These are phyloP conservation scores for Pyrus pyrifolia DNA, from an alignment of 306 rosid genomes.

Conservation along the genomic window DNA sequence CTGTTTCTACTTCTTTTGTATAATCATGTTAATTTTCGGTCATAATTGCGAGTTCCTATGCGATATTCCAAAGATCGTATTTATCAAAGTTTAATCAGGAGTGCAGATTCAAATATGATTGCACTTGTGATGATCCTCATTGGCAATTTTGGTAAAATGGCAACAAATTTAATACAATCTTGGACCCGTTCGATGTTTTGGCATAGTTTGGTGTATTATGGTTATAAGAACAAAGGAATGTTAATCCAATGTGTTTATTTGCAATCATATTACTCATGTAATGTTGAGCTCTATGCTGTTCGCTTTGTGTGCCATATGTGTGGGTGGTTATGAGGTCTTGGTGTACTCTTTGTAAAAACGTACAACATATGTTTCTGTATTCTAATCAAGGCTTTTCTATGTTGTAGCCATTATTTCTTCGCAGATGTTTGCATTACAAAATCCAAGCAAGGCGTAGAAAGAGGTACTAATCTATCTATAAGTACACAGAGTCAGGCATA, in stretches of 20 bases:
- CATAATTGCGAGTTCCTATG: background rate
- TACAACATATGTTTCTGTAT: background rate
- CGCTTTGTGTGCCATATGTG: background rate
- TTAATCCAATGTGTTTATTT: background rate
- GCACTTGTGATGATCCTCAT: background rate
- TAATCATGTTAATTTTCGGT: background rate
- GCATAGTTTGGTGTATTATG: background rate
- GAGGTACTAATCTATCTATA: conserved; percentile 38
- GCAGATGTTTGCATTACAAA: conserved; percentile 78
- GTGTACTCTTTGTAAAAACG: background rate
- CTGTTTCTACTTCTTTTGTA: background rate
- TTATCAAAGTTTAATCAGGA: background rate
- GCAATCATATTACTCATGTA: background rate
- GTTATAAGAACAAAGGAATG: background rate
- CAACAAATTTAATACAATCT: too few relatives aligned
- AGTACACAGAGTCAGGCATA: background rate
- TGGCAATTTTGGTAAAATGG: background rate
- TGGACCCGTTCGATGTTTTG: background rate
- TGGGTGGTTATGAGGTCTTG: background rate
- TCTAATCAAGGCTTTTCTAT: conserved; percentile 15
- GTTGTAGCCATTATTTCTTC: conserved; percentile 81
- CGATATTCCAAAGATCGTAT: background rate
- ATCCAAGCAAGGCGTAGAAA: conserved; percentile 53
- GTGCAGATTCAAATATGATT: background rate
- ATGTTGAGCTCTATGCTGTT: background rate